Base-by-base conservation (phyloP, 2,329 filamentous ascomycete genomes). In the Fusarium penzigii region DNA sequence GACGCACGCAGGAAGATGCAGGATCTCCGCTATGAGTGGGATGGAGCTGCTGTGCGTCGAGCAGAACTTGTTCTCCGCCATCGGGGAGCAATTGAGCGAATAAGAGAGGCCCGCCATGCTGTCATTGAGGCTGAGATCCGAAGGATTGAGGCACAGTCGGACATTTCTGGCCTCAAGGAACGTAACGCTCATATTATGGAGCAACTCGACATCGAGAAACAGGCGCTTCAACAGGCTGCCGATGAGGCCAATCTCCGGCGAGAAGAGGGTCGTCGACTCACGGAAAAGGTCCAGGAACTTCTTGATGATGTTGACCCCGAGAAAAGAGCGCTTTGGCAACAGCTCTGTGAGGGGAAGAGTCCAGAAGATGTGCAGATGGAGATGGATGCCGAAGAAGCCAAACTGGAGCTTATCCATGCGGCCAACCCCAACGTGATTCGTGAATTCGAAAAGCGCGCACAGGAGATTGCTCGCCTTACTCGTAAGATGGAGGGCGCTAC, bases 71-170 rank as follows among this genome's bases (percentile, higher is more conserved):
- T 78, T 29, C 67, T 87, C 34, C 65, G 70, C 39, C 79, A 81
- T 59, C 75, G 86, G 68, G 79, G 82, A 58, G 75, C 82, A 5
- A 80, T 95, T 8, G 78, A 80, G n/a, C 66, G 72, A 17, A 80
- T 96, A 42, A 82, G 83, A 13, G 70, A 76, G 44, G 78, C 84
- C 6, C 84, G 89, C 47, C 78, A 86, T 42, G 80, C 81, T 13
- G 73, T 90, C 11, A 71, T 92, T 14, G 85, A 92, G 62, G 84
- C 83, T 2, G 82, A 89, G 59, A 78, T 97, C 42, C 79, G 85
- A 55, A 74, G 82, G 1, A 81, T 95, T 29, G 94, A 99, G 75
- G 92, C 91, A 1, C 70, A 78, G n/a, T 97, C 92, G 0, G 94
- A 99, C 64, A 71, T 88, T 3, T 78, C 84, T 42, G 82, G 82